A percentile compares a stretch with the other conserved stretches of the same genome.
Conservation (phyloP, 352 stramenopile species). For the Globisporangium yorkense region DNA sequence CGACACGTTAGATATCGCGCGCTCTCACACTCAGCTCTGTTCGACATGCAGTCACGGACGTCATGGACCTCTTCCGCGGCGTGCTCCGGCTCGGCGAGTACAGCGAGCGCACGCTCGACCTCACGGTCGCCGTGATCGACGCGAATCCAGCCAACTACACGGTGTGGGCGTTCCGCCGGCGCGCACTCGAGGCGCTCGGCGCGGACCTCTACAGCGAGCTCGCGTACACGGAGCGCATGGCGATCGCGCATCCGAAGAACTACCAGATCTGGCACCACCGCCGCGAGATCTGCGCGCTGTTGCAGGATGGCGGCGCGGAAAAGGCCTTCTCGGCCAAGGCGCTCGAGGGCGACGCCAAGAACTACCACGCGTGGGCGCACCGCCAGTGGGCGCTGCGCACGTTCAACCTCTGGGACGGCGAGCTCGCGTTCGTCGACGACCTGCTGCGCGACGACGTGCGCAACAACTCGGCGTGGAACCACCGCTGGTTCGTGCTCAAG, state of each 20-base stretch:
- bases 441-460: constrained; percentile 90
- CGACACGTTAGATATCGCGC: neutral
- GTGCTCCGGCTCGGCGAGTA: constrained; percentile 90
- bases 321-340: constrained; percentile 90
- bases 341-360: constrained; percentile 96
- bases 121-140: constrained; percentile 92
- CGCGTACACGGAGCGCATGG: constrained; percentile 78
- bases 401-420: constrained; percentile 87
- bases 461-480: constrained; percentile 96
- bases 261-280: constrained; percentile 99
- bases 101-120: constrained; percentile 84
- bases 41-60: constrained; percentile 50
- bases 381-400: constrained; percentile 92
- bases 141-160: constrained; percentile 98
- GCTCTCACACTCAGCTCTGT: neutral
- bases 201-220: constrained; percentile 63
- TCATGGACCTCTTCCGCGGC: constrained; percentile 95
- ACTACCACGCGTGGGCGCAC: constrained; percentile 98
- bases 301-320: constrained; percentile 83
- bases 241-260: constrained; percentile 96
- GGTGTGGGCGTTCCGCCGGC: constrained; percentile 94
- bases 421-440: constrained; percentile 89
- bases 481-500: constrained; percentile 82
- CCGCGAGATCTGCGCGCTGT: constrained; percentile 86
- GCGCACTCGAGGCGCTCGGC: constrained; percentile 82